These are phyloP conservation scores for Alternaria infectoria DNA, from an alignment of 2,329 filamentous ascomycete genomes.

Conservation along the genomic window DNA sequence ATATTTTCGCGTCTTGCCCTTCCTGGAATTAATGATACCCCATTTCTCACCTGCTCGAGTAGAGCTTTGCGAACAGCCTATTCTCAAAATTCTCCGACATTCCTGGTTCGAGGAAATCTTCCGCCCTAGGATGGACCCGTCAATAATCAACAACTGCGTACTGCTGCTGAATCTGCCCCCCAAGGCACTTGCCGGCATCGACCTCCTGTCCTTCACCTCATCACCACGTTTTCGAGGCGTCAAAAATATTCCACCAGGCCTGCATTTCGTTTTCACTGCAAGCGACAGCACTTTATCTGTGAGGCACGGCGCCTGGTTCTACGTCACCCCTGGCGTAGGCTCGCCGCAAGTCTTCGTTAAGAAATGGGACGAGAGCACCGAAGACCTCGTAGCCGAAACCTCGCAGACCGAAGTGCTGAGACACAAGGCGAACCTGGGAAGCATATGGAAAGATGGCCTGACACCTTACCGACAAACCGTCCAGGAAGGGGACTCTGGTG, in stretches of 20 bases:
- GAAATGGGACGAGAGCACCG: conserved; percentile 60
- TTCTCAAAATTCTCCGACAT: conserved; percentile 45
- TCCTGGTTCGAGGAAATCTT: conserved; percentile 44
- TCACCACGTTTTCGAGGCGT: conserved; percentile 67
- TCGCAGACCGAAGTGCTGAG: conserved; percentile 53
- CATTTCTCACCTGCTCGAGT: conserved; percentile 21
- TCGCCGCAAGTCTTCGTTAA: conserved; percentile 59
- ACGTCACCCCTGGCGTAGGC: conserved; percentile 51
- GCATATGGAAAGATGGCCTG: conserved; percentile 61
- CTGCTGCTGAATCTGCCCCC: conserved; percentile 55
- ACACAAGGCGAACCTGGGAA: conserved; percentile 62
- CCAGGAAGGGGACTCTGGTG: conserved; percentile 31
- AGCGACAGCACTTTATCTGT: conserved; percentile 64
- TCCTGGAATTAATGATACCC: conserved; percentile 24
- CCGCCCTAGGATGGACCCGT: conserved; percentile 43
- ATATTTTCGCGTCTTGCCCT: conserved; percentile 15
- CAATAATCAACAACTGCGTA: conserved; percentile 43
- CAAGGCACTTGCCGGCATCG: conserved; percentile 60
- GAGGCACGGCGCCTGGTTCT: conserved; percentile 68
- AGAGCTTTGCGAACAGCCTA: conserved; percentile 19
- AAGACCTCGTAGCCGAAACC: conserved; percentile 54
- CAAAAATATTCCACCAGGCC: conserved; percentile 63
- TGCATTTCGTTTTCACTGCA: conserved; percentile 68
- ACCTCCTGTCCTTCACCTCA: conserved; percentile 67
- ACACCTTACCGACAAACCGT: conserved; percentile 56